Evolutionary conservation across 306 rosid species (phyloP).

Genomic region (Gillenia trifoliata): DNA sequence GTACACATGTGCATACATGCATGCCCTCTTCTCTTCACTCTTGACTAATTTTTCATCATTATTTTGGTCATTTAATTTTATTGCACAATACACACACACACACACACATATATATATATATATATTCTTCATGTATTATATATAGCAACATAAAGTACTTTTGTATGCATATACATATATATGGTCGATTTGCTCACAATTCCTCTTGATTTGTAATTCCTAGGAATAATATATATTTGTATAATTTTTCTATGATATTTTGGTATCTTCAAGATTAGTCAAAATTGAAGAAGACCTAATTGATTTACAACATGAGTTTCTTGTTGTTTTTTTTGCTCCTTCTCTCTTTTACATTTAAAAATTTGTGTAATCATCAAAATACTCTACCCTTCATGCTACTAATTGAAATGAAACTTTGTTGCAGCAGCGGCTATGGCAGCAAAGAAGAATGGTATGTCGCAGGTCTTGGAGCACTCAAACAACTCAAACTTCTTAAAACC

Average conservation of each 20-base stretch:
- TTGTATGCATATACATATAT: background rate
- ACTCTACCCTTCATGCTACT: too few relatives aligned
- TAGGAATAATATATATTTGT: background rate
- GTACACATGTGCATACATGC: conserved; percentile 33
- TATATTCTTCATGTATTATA: background rate
- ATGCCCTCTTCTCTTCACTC: background rate
- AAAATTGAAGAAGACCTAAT: too few relatives aligned
- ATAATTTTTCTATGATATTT: background rate
- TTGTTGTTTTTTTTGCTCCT: background rate
- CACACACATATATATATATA: too few relatives aligned
- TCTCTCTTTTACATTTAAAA: background rate
- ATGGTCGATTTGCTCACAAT: background rate
- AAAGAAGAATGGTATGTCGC: conserved; percentile 17
- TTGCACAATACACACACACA: background rate
- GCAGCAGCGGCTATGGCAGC: conserved; percentile 28
- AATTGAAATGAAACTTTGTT: background rate
- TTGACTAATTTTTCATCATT: background rate
- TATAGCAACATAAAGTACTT: background rate
- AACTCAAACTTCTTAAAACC: conserved; percentile 1
- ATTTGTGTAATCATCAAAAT: background rate
- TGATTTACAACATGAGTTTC: too few relatives aligned
- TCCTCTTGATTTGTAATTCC: background rate
- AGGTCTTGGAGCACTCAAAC: conserved; percentile 7
- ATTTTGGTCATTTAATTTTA: background rate
- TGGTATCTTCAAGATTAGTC: too few relatives aligned